Evolutionary conservation across 768 basidiomycete species (phyloP).

Genomic region (Pleurotus giganteus): DNA sequence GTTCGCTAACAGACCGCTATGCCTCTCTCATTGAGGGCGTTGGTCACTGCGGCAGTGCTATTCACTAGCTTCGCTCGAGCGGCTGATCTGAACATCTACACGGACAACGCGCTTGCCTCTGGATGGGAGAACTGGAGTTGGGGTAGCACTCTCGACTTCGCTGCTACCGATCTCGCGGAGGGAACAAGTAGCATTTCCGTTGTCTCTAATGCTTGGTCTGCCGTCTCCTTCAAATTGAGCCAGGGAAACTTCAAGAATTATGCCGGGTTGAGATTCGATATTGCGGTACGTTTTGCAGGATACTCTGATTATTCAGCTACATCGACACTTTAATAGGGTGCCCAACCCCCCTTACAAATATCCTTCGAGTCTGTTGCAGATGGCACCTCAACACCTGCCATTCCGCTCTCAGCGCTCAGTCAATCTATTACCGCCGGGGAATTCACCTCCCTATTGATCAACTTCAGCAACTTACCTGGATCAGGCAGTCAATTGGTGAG

Average conservation of each 20-base stretch:
- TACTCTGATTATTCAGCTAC: not conserved
- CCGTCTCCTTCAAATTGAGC: conserved; percentile 42
- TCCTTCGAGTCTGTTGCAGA: conserved; percentile 38
- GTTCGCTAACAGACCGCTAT: not conserved
- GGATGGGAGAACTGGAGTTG: conserved; percentile 57
- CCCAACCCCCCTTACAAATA: conserved; percentile 42
- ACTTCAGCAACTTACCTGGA: conserved; percentile 46
- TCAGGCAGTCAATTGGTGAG: conserved; percentile 36
- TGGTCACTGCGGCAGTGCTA: not conserved
- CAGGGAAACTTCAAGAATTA: conserved; percentile 39
- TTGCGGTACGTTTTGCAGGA: conserved; percentile 34
- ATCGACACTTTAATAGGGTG: conserved; percentile 28
- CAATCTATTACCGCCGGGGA: conserved; percentile 30
- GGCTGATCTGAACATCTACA: conserved; percentile 40
- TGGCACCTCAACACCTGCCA: conserved; percentile 32
- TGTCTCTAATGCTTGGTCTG: conserved; percentile 39
- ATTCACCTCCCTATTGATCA: conserved; percentile 44
- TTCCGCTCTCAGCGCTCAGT: conserved; percentile 42
- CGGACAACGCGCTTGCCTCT: conserved; percentile 36
- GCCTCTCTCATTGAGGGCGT: not conserved
- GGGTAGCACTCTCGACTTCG: conserved; percentile 40
- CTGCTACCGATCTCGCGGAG: conserved; percentile 41
- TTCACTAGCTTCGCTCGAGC: conserved; percentile 1
- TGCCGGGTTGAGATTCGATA: conserved; percentile 50
- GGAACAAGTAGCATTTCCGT: conserved; percentile 43